phyloP scores from a whole-genome alignment of 2,329 filamentous ascomycete species.

The Metarhizium robertsii region DNA sequence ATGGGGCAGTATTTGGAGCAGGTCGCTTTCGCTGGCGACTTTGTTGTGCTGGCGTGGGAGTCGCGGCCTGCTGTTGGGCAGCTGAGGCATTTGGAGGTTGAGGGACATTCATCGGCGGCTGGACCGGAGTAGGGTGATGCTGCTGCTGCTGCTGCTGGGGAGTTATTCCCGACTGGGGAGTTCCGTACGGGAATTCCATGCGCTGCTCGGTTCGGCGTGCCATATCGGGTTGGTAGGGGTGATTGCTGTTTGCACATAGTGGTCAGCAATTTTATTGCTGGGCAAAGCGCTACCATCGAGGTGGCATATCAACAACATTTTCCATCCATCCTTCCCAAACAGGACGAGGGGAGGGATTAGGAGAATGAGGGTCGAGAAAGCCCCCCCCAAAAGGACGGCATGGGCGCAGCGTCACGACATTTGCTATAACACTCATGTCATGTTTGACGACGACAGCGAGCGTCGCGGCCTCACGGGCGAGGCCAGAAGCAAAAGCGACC shows the following conservation, averaged over 20 bases:
- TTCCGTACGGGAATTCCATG: constrained; percentile 33
- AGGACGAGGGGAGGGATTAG: neutral
- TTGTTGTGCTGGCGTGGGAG: constrained; percentile 27
- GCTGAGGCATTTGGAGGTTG: constrained; percentile 21
- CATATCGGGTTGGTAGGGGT: constrained; percentile 44
- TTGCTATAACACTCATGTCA: neutral
- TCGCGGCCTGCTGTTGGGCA: constrained; percentile 27
- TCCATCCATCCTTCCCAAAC: neutral
- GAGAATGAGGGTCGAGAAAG: neutral
- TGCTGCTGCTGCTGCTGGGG: constrained; percentile 24
- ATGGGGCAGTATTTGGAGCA: constrained; percentile 27
- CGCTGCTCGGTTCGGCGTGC: constrained; percentile 31
- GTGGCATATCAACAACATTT: neutral
- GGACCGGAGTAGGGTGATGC: constrained; percentile 29
- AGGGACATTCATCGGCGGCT: constrained; percentile 35
- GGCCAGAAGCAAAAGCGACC: neutral
- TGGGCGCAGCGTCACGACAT: neutral
- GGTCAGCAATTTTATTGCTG: constrained; percentile 16
- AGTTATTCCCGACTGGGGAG: constrained; percentile 28
- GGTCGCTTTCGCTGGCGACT: constrained; percentile 33
- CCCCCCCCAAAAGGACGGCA: neutral
- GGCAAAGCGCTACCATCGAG: neutral
- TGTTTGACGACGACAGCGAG: neutral
- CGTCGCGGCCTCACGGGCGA: neutral
- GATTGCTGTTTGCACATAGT: constrained; percentile 23